phyloP scores from a whole-genome alignment of 2,329 filamentous ascomycete species.

The Aspergillus pseudoglaucus region DNA sequence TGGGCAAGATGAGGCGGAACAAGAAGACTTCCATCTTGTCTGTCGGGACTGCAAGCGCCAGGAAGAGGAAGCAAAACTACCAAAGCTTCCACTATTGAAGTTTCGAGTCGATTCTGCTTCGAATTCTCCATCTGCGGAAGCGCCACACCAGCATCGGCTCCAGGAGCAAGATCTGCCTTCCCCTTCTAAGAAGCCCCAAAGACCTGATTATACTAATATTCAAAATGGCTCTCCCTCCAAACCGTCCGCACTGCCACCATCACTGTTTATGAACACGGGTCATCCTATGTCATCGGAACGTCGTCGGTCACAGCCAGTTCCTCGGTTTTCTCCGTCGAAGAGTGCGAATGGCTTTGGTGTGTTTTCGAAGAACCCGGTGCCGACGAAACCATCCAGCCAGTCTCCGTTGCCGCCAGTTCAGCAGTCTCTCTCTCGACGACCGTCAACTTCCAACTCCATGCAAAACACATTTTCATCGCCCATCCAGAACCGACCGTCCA shows the following conservation, averaged over 20 bases:
- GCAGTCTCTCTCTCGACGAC: constrained; percentile 22
- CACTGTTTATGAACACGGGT: constrained; percentile 7
- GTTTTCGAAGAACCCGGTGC: constrained; percentile 15
- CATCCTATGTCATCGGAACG: constrained; percentile 25
- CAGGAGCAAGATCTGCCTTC: constrained; percentile 10
- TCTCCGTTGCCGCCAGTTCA: constrained; percentile 24
- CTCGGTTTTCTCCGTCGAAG: constrained; percentile 29
- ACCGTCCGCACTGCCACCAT: constrained; percentile 10
- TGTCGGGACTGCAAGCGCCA: constrained; percentile 70
- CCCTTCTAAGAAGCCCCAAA: constrained; percentile 19
- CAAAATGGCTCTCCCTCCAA: constrained; percentile 18
- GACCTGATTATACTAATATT: constrained; percentile 7
- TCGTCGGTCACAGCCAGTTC: constrained; percentile 17
- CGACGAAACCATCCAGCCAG: constrained; percentile 22
- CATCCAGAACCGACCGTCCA: constrained; percentile 40
- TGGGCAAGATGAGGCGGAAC: constrained; percentile 69
- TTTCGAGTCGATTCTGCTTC: constrained; percentile 44
- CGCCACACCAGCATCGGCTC: constrained; percentile 1
- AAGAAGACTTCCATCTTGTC: constrained; percentile 79
- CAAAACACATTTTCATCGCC: constrained; percentile 33
- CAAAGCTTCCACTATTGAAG: constrained; percentile 58
- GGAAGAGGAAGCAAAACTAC: constrained; percentile 55
- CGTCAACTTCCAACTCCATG: constrained; percentile 37
- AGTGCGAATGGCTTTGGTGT: constrained; percentile 22
- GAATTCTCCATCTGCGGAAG: not conserved